Conservation (phyloP, 371 early-diverging fungal genomes). For the Mucor piriformis region DNA sequence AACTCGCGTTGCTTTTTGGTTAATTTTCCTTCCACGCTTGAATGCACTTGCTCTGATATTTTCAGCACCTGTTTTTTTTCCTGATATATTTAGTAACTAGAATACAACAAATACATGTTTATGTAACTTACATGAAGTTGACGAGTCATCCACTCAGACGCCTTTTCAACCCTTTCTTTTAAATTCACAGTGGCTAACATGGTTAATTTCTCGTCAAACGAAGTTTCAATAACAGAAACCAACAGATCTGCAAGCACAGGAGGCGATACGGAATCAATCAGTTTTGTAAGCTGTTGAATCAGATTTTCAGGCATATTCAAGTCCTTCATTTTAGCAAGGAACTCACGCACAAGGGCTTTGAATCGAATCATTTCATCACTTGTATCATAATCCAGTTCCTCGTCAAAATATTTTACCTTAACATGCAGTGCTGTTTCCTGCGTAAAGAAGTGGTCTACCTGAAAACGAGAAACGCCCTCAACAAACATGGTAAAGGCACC, state of each 20-base stretch:
- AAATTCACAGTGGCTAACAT: slow-evolving; percentile 63
- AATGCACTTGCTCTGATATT: slow-evolving; percentile 80
- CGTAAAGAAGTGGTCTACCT: slow-evolving; percentile 23
- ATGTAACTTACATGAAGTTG: slow-evolving; percentile 70
- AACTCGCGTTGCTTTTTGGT: slow-evolving; percentile 83
- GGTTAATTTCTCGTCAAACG: slow-evolving; percentile 72
- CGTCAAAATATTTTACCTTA: slow-evolving; percentile 28
- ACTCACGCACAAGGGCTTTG: slow-evolving; percentile 62
- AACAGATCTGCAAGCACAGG: slow-evolving; percentile 74
- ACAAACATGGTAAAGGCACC: slow-evolving; percentile 45
- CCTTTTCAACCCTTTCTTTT: slow-evolving; percentile 60
- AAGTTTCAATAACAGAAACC: slow-evolving; percentile 72
- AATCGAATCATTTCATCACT: slow-evolving; percentile 63
- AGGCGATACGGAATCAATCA: slow-evolving; percentile 67
- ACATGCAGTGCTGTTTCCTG: slow-evolving; percentile 34
- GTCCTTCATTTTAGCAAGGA: slow-evolving; percentile 63
- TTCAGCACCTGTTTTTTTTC: slow-evolving; percentile 60
- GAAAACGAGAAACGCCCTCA: slow-evolving; percentile 45
- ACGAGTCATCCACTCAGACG: slow-evolving; percentile 70
- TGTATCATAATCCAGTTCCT: slow-evolving; percentile 29
- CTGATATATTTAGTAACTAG: too few relatives aligned
- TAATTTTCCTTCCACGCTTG: slow-evolving; percentile 78
- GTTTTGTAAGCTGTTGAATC: slow-evolving; percentile 64
- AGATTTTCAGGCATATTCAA: slow-evolving; percentile 71
- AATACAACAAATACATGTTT: background rate